Base-by-base conservation (phyloP, 495 filamentous ascomycete species). In the Astrothelium macrocarpum region DNA sequence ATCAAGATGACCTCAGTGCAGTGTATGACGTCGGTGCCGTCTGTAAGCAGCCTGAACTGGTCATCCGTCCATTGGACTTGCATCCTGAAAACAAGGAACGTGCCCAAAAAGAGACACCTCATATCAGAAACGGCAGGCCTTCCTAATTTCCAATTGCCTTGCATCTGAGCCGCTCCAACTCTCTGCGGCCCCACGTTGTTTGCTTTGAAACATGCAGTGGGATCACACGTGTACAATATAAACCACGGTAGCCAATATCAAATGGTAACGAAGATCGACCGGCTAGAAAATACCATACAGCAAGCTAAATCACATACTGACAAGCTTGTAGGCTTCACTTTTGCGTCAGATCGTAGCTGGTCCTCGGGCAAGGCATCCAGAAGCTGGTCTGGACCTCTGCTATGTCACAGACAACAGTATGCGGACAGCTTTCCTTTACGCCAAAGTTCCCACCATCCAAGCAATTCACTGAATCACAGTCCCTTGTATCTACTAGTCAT, bases 301-400 rank as follows among this genome's bases (percentile, higher is more conserved):
- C n/a, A n/a, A n/a, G n/a, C n/a, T n/a, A n/a, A n/a, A n/a, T n/a
- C n/a, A n/a, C n/a, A 16, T 29, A 9, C 23, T 29, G 9, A 56
- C 9, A 0, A 56, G 49, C 25, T 29, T 29, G 10, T 20, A 56
- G 86, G 76, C 84, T 58, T 87, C 85, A 49, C 75, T 90, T 36
- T 81, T 90, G 63, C 85, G 87, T 65, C 84, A 86, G 67, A 86
- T 90, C 62, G 86, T 90, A 28, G 89, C 90, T 46, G 88, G 91
- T 11, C 93, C 93, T 20, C 84, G 94, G 61, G 75, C 84, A 59
- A 85, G 85, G 67, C 92, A 97, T 73, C 81, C 88, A 25, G 91
- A 95, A 77, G 85, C 94, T 1, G 88, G 87, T 14, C 80, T 98
- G 10, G 94, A 98, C 77, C 84, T 98, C 46, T 98, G 93, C 79